A percentile compares a stretch with the other conserved stretches of the same genome.
Evolutionary conservation across 164 flowering plant genomes (phyloP).

Genomic region (Vitis rotundifolia): DNA sequence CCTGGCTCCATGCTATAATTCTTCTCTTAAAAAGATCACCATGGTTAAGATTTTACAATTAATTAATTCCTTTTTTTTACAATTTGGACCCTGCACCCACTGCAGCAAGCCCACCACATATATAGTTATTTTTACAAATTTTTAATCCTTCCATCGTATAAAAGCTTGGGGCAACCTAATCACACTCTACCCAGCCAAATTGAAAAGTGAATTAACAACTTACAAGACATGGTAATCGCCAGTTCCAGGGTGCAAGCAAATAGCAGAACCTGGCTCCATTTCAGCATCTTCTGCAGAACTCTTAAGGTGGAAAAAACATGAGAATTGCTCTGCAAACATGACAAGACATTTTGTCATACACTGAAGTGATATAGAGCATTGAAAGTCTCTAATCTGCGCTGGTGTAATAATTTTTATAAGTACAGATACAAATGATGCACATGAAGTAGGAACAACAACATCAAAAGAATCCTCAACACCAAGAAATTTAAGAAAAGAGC

Average conservation of each 20-base stretch:
- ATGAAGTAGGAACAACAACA: too few relatives aligned
- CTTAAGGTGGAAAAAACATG: constrained; percentile 71
- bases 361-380: too few relatives aligned
- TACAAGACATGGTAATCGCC: constrained; percentile 85
- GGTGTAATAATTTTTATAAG: too few relatives aligned
- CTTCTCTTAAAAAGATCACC: neutral
- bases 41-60: neutral
- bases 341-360: neutral
- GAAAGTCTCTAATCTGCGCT: too few relatives aligned
- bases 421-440: too few relatives aligned
- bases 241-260: constrained; percentile 73
- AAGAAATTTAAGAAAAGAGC: neutral
- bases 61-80: neutral
- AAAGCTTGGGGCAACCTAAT: neutral
- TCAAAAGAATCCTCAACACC: too few relatives aligned
- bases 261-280: constrained; percentile 46
- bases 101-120: neutral
- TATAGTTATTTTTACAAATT: neutral
- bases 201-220: constrained; percentile 28
- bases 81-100: neutral
- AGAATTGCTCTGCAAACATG: constrained; percentile 49
- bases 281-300: constrained; percentile 61
- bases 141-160: neutral
- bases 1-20: constrained; percentile 31
- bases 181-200: neutral